Conservation (phyloP, 805 yeast species). For the Hanseniaspora meyeri region DNA sequence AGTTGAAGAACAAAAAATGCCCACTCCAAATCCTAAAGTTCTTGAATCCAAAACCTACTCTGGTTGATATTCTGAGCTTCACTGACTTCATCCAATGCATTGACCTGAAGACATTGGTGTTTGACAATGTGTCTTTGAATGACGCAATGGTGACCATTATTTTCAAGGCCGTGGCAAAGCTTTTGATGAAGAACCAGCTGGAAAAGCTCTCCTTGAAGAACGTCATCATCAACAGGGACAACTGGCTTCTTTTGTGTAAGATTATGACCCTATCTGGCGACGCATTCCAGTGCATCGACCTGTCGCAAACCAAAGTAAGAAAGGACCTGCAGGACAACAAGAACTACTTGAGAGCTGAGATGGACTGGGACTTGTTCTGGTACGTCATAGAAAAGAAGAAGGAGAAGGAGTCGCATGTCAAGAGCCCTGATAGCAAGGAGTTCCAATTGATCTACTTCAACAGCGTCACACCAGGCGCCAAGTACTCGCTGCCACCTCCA, state of each 20-base stretch:
- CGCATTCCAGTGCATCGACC: slow-evolving; percentile 46
- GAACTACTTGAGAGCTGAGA: slow-evolving; percentile 45
- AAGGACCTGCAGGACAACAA: slow-evolving; percentile 20
- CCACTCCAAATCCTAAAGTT: slow-evolving; percentile 39
- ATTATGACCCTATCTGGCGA: slow-evolving; percentile 49
- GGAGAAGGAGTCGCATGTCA: background rate
- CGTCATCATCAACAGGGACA: slow-evolving; percentile 55
- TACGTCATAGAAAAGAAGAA: slow-evolving; percentile 8
- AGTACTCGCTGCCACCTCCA: slow-evolving; percentile 11
- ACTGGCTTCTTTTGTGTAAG: slow-evolving; percentile 73
- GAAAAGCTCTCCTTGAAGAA: slow-evolving; percentile 68
- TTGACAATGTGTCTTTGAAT: slow-evolving; percentile 69
- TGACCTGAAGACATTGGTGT: slow-evolving; percentile 46
- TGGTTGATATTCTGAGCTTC: slow-evolving; percentile 77
- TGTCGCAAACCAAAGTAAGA: slow-evolving; percentile 48
- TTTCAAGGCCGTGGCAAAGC: slow-evolving; percentile 25
- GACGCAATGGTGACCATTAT: slow-evolving; percentile 65
- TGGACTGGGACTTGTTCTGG: slow-evolving; percentile 73
- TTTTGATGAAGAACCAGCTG: slow-evolving; percentile 57
- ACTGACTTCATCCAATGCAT: slow-evolving; percentile 80
- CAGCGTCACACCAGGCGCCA: slow-evolving; percentile 14
- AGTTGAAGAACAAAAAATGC: slow-evolving; percentile 62
- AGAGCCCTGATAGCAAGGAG: background rate
- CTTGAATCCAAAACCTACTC: slow-evolving; percentile 77
- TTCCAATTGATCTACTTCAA: slow-evolving; percentile 11